A percentile compares a stretch with the other conserved stretches of the same genome.
phyloP scores from a whole-genome alignment of 306 rosid genomes.

The Fragaria ananassa region DNA sequence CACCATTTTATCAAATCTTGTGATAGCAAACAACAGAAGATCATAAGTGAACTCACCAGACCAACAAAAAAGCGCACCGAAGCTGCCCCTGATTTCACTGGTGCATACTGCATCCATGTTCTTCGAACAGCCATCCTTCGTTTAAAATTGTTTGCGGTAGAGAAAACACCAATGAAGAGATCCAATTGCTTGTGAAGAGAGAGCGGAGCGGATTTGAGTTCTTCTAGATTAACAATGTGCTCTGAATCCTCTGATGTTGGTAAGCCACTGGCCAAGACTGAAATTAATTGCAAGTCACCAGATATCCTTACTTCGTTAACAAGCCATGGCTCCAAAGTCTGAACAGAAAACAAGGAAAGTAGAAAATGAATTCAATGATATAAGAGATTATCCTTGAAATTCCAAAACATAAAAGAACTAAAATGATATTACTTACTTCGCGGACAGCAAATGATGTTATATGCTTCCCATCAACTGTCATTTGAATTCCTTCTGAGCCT shows the following conservation, averaged over 20 bases:
- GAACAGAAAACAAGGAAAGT: conserved; percentile 35
- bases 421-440: conserved; percentile 49
- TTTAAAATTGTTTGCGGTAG: conserved; percentile 95
- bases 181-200: conserved; percentile 48
- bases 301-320: conserved; percentile 71
- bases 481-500: conserved; percentile 95
- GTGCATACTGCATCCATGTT: conserved; percentile 98
- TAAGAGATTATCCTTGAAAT: conserved; percentile 14
- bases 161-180: conserved; percentile 91
- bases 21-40: conserved; percentile 12
- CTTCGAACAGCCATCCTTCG: conserved; percentile 96
- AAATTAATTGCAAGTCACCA: conserved; percentile 79
- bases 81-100: conserved; percentile 56
- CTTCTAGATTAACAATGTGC: conserved; percentile 70
- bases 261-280: conserved; percentile 87
- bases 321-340: conserved; percentile 99
- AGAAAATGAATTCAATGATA: conserved; percentile 27
- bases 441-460: conserved; percentile 88
- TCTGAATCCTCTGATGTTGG: conserved; percentile 97
- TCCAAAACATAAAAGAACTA: not conserved
- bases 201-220: conserved; percentile 60
- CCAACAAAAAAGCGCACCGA: conserved; percentile 98
- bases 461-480: conserved; percentile 99
- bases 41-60: conserved; percentile 62
- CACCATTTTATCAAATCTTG: conserved; percentile 13